A percentile compares a stretch with the other conserved stretches of the same genome.
Conservation (phyloP, 2,329 filamentous ascomycete species). For the Colletotrichum australisinense region DNA sequence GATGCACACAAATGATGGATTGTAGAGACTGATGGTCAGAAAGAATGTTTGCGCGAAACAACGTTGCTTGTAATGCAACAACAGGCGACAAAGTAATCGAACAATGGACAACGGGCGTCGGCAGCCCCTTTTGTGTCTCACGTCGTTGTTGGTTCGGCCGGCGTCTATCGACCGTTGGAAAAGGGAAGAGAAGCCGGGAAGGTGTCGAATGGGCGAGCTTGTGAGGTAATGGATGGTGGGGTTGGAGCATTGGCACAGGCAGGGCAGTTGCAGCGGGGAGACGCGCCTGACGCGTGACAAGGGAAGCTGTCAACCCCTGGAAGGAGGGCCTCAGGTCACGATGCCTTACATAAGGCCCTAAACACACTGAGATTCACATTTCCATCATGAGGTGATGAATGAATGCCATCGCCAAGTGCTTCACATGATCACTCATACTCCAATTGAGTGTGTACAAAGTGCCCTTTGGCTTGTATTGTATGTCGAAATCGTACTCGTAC, state of each 20-base stretch:
- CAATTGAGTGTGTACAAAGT: constrained; percentile 1
- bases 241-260: background rate
- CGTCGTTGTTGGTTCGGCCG: background rate
- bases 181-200: background rate
- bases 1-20: background rate
- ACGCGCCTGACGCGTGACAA: background rate
- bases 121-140: background rate
- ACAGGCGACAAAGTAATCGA: background rate
- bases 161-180: background rate
- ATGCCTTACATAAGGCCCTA: background rate
- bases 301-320: no score
- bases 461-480: constrained; percentile 30
- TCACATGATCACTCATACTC: background rate
- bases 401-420: background rate
- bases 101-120: background rate
- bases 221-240: background rate
- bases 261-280: background rate
- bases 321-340: background rate
- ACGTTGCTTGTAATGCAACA: background rate
- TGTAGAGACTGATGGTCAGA: background rate
- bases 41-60: background rate
- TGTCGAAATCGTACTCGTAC: constrained; percentile 36
- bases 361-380: no score
- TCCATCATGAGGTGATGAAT: no score
- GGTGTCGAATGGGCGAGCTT: background rate